Conservation (phyloP, 108 stramenopile genomes). For the Chaetoceros tenuissimus region DNA sequence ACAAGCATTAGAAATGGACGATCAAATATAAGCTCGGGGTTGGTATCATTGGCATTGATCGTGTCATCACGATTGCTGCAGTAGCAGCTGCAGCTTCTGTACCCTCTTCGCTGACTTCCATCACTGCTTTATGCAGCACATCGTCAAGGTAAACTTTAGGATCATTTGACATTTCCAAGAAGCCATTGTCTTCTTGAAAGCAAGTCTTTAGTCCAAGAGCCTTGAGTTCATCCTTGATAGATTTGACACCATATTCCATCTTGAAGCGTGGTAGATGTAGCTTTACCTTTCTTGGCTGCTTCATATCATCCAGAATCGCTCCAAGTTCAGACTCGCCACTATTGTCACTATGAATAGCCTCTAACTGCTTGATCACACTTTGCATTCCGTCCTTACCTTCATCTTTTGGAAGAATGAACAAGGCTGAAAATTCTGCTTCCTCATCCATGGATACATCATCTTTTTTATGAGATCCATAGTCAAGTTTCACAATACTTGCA, state of each 20-base stretch:
- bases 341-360: background rate
- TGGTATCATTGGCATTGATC: background rate
- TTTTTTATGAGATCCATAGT: conserved; percentile 20
- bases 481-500: conserved; percentile 13
- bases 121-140: conserved; percentile 12
- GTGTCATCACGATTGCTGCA: conserved; percentile 2
- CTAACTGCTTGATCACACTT: conserved; percentile 3
- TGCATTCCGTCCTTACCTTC: conserved; percentile 10
- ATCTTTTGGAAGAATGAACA: conserved; percentile 18
- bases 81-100: conserved; percentile 24
- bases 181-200: background rate
- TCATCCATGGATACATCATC: background rate
- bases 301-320: conserved; percentile 10
- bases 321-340: background rate
- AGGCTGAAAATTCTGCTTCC: conserved; percentile 10
- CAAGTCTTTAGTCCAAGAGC: conserved; percentile 10
- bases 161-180: conserved; percentile 13
- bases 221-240: conserved; percentile 6
- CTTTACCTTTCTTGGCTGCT: background rate
- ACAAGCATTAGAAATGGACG: conserved; percentile 23
- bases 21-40: conserved; percentile 11
- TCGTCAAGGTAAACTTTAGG: conserved; percentile 13
- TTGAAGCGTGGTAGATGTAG: conserved; percentile 18
- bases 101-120: conserved; percentile 27
- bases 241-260: conserved; percentile 8